These are phyloP conservation scores for Gossypium bickii DNA, from an alignment of 345 rosid genomes.

Conservation along the genomic window DNA sequence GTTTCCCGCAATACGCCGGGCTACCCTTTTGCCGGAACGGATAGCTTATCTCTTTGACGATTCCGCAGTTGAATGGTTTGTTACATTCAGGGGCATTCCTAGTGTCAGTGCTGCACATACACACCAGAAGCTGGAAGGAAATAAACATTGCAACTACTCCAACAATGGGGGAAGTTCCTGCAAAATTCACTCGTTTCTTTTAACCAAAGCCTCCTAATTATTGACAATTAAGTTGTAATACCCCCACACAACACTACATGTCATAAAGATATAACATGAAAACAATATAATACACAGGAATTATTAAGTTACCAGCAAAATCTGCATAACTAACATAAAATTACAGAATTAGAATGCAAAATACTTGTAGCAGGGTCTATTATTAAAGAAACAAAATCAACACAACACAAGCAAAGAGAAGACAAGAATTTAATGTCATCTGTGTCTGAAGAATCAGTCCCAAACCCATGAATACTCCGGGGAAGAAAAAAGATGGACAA, in stretches of 20 bases:
- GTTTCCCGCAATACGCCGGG: background rate
- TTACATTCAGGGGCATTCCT: background rate
- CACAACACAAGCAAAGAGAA: background rate
- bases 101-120: background rate
- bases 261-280: no score
- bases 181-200: background rate
- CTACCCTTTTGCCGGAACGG: background rate
- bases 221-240: no score
- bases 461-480: background rate
- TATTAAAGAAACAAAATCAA: no score
- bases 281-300: no score
- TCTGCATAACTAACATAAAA: no score
- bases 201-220: background rate
- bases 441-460: background rate
- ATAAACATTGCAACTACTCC: background rate
- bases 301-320: no score
- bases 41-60: background rate
- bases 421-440: background rate
- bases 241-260: no score
- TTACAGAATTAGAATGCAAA: no score
- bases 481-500: background rate
- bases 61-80: background rate
- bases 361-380: no score
- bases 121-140: background rate
- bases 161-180: conserved; percentile 1